A percentile compares a stretch with the other conserved stretches of the same genome.
These are phyloP conservation scores for Fraxinus xanthoxyloides DNA, from an alignment of 305 asterid species.

Conservation along the genomic window DNA sequence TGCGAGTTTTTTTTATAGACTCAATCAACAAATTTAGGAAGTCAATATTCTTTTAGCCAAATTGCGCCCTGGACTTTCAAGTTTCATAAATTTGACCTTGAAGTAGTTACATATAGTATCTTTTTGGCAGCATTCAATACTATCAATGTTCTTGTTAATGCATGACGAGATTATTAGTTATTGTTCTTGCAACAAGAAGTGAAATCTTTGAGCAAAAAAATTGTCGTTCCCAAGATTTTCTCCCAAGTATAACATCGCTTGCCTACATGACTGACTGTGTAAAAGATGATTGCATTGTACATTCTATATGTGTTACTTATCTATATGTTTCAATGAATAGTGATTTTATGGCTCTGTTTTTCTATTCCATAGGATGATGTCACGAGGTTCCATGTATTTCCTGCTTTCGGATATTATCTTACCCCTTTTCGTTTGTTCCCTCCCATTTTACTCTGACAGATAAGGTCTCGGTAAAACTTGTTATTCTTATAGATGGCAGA, in stretches of 20 bases:
- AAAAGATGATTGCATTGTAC: not conserved
- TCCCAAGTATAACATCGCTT: not conserved
- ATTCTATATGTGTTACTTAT: not conserved
- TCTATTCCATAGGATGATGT: not conserved
- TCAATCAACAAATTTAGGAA: not conserved
- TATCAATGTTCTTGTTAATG: not conserved
- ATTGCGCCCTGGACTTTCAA: not conserved
- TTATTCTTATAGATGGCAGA: conserved; percentile 41
- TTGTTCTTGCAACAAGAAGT: not conserved
- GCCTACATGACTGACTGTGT: not conserved
- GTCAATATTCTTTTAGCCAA: not conserved
- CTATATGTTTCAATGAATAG: not conserved
- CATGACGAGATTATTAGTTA: not conserved
- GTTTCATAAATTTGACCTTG: not conserved
- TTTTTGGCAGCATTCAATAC: not conserved
- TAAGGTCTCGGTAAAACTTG: not conserved
- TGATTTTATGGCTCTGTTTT: not conserved
- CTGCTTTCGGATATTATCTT: not conserved
- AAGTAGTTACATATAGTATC: not conserved
- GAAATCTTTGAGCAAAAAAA: not conserved
- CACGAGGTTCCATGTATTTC: not conserved
- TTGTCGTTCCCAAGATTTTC: not conserved
- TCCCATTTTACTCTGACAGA: not conserved
- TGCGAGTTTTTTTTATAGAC: not conserved
- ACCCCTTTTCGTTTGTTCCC: not conserved